These are phyloP conservation scores for Russula sp. DNA, from an alignment of 768 basidiomycete genomes.

Conservation along the genomic window DNA sequence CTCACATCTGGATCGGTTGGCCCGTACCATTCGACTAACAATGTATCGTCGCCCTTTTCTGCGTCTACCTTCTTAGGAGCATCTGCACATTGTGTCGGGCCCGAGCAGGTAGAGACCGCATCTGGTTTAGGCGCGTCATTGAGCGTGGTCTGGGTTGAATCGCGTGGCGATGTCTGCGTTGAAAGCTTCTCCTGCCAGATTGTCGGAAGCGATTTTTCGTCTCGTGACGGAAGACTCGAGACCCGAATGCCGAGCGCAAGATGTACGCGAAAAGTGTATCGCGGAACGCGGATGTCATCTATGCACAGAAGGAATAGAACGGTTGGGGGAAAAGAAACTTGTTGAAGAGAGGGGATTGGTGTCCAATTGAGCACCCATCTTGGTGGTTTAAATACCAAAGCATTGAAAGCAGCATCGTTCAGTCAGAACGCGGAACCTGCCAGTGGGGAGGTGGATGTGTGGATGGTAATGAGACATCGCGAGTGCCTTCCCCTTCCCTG, in stretches of 20 bases:
- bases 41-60: conserved; percentile 28
- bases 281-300: conserved; percentile 32
- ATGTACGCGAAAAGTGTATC: conserved; percentile 37
- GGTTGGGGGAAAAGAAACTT: no score
- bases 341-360: conserved; percentile 10
- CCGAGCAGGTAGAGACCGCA: conserved; percentile 11
- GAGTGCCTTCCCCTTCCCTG: no score
- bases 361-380: background rate
- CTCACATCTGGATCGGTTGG: conserved; percentile 30
- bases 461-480: no score
- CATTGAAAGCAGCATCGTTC: no score
- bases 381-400: conserved; percentile 20
- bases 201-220: conserved; percentile 27
- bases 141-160: background rate
- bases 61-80: conserved; percentile 4
- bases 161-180: conserved; percentile 8
- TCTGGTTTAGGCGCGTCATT: background rate
- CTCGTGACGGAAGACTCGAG: conserved; percentile 30
- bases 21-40: conserved; percentile 35
- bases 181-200: conserved; percentile 22
- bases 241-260: conserved; percentile 34
- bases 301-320: background rate
- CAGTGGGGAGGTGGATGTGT: no score
- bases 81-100: background rate
- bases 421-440: no score